Conservation (phyloP, 139 green algal genomes). For the Chlamydomonas sphaeroides region DNA sequence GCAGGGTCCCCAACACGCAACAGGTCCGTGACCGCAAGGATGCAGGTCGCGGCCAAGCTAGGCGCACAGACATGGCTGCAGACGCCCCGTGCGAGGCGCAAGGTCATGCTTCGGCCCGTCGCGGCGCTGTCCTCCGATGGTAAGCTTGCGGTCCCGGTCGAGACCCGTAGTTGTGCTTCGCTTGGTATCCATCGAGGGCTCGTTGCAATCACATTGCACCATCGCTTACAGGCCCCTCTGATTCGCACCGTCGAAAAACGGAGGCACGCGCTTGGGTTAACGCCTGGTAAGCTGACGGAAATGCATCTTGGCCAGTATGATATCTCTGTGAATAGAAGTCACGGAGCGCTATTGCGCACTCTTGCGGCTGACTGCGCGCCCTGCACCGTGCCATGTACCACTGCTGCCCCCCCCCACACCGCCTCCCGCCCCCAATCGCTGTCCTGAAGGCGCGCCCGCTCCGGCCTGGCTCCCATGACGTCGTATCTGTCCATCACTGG, state of each 20-base stretch:
- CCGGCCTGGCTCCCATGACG: neutral
- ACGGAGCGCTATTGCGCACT: too few species aligned
- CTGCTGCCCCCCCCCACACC: neutral
- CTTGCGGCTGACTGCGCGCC: neutral
- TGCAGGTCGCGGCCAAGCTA: too few species aligned
- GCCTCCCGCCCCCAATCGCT: neutral
- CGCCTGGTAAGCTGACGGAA: conserved; percentile 6
- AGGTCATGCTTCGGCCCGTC: too few species aligned
- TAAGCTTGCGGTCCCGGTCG: neutral
- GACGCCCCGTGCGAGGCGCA: too few species aligned
- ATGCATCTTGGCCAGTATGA: neutral
- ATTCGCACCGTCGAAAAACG: conserved; percentile 17
- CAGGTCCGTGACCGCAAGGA: too few species aligned
- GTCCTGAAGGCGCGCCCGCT: conserved; percentile 18
- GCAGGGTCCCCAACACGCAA: too few species aligned
- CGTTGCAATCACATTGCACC: too few species aligned
- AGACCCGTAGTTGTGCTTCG: too few species aligned
- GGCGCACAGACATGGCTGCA: too few species aligned
- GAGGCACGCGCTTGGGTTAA: conserved; percentile 40
- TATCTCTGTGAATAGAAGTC: too few species aligned
- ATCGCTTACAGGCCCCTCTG: neutral
- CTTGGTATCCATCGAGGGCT: too few species aligned
- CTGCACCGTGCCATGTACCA: neutral
- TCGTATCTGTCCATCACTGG: neutral
- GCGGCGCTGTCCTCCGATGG: neutral